Conservation (phyloP, 345 rosid species). For the Hibiscus tridactylites region DNA sequence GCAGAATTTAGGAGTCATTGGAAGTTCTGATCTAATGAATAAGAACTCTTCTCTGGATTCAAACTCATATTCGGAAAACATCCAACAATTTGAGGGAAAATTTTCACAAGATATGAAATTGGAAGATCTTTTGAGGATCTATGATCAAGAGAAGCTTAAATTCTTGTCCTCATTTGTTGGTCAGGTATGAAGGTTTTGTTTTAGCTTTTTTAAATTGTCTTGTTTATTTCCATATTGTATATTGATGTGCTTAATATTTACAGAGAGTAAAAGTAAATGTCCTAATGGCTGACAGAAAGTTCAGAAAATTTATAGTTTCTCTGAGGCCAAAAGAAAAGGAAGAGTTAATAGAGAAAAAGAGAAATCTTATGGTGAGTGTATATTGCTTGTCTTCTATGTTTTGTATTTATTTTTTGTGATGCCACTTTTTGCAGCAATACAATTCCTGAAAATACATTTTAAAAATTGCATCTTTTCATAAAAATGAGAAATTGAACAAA, state of each 20-base stretch:
- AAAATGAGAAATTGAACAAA: neutral
- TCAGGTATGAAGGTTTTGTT: slow-evolving; percentile 50
- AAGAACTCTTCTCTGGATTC: slow-evolving; percentile 29
- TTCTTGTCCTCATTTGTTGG: slow-evolving; percentile 80
- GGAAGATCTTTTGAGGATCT: slow-evolving; percentile 73
- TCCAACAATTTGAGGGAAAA: slow-evolving; percentile 24
- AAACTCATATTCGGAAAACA: slow-evolving; percentile 27
- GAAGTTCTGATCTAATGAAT: slow-evolving; percentile 40
- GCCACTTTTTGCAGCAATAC: neutral
- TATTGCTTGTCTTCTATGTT: neutral
- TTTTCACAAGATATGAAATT: slow-evolving; percentile 63
- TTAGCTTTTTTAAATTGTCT: neutral
- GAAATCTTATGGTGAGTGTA: slow-evolving; percentile 63
- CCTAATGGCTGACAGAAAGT: slow-evolving; percentile 48
- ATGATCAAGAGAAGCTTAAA: slow-evolving; percentile 76
- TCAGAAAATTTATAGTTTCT: slow-evolving; percentile 68
- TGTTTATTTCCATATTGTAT: neutral
- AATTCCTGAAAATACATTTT: neutral
- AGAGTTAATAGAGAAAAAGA: slow-evolving; percentile 61
- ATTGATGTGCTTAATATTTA: slow-evolving; percentile 16
- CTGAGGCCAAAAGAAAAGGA: slow-evolving; percentile 76
- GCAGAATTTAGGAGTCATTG: slow-evolving; percentile 63
- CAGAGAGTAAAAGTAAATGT: slow-evolving; percentile 69
- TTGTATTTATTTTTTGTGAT: neutral
- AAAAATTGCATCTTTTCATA: neutral